These are phyloP conservation scores for Cornus kousa DNA, from an alignment of 148 eudicot species.

Conservation along the genomic window DNA sequence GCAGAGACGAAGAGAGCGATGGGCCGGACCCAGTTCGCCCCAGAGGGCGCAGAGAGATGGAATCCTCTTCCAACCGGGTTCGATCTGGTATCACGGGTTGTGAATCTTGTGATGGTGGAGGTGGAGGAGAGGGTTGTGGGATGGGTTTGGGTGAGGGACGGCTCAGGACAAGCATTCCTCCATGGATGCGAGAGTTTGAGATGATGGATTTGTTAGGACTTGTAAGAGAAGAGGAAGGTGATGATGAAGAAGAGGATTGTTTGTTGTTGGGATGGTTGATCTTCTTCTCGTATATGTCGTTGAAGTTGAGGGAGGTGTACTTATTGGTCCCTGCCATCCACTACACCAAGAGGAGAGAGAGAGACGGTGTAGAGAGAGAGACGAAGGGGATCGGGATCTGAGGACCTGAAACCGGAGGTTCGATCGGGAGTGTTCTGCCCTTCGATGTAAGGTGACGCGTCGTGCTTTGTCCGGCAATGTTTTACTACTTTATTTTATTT, in stretches of 20 bases:
- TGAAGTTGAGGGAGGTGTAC: constrained; percentile 71
- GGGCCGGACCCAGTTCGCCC: constrained; percentile 47
- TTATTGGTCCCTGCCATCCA: constrained; percentile 85
- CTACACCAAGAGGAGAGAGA: constrained; percentile 9
- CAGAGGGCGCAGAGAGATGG: constrained; percentile 57
- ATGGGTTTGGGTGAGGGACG: constrained; percentile 63
- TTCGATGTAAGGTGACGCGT: not conserved
- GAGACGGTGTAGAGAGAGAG: not conserved
- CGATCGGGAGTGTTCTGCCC: not conserved
- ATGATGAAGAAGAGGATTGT: constrained; percentile 3
- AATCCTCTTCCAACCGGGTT: constrained; percentile 11
- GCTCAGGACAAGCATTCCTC: constrained; percentile 67
- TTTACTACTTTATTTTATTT: too few species aligned
- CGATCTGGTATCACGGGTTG: constrained; percentile 15
- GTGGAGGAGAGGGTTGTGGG: constrained; percentile 20
- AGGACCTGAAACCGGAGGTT: not conserved
- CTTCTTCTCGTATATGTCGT: constrained; percentile 68
- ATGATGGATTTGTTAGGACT: constrained; percentile 27
- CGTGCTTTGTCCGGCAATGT: not conserved
- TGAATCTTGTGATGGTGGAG: constrained; percentile 10
- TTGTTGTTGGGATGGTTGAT: constrained; percentile 18
- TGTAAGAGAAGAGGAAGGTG: constrained; percentile 17
- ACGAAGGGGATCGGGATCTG: not conserved
- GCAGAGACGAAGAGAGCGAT: constrained; percentile 7
- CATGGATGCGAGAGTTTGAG: constrained; percentile 63